Conservation (phyloP, 495 filamentous ascomycete genomes). For the Penicillium malachiteum region DNA sequence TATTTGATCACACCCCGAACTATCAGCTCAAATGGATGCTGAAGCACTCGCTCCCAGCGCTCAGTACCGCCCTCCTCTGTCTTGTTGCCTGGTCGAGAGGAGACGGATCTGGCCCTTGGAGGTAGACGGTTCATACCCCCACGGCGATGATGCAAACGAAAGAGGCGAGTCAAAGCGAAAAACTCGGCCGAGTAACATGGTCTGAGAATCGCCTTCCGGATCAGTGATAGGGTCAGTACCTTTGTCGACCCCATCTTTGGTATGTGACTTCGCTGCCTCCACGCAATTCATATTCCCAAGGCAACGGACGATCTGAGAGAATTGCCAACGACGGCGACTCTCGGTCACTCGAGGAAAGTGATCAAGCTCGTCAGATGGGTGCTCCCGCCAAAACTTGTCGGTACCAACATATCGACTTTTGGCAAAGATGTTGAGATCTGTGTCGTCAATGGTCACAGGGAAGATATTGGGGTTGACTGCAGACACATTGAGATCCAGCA, state of each 20-base stretch:
- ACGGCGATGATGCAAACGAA: constrained; percentile 82
- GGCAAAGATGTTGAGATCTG: constrained; percentile 90
- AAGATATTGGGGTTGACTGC: constrained; percentile 92
- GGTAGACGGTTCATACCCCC: constrained; percentile 60
- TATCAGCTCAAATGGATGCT: constrained; percentile 89
- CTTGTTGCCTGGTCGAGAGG: constrained; percentile 77
- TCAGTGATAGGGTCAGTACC: constrained; percentile 72
- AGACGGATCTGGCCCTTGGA: constrained; percentile 84
- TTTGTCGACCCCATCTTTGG: constrained; percentile 54
- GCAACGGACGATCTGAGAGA: constrained; percentile 33
- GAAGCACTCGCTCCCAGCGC: constrained; percentile 86
- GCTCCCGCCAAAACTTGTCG: constrained; percentile 70
- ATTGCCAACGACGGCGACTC: constrained; percentile 35
- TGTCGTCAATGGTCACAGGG: constrained; percentile 74
- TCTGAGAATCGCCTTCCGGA: constrained; percentile 65
- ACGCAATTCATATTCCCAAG: constrained; percentile 24
- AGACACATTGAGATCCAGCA: constrained; percentile 86
- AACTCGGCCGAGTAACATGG: constrained; percentile 87
- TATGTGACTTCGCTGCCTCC: constrained; percentile 12
- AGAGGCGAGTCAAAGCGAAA: constrained; percentile 82
- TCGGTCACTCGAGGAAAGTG: constrained; percentile 36
- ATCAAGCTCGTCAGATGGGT: constrained; percentile 32
- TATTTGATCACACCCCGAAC: constrained; percentile 89
- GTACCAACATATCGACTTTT: constrained; percentile 82
- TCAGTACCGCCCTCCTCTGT: constrained; percentile 83